These are phyloP conservation scores for Nasturtium officinale DNA, from an alignment of 345 rosid species.

Conservation along the genomic window DNA sequence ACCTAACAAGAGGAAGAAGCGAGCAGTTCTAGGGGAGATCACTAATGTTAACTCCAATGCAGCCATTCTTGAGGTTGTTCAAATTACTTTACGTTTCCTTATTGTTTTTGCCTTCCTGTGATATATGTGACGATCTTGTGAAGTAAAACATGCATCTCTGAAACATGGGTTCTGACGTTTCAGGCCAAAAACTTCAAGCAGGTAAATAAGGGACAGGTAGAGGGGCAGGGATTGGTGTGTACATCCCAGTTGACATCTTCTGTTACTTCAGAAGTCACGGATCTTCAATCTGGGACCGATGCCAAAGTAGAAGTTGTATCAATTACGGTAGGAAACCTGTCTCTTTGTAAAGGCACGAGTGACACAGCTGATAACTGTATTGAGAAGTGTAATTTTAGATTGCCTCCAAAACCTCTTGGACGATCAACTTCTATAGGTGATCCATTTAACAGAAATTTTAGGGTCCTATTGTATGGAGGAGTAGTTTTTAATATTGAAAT, in stretches of 20 bases:
- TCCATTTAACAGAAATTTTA: neutral
- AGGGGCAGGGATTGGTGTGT: constrained; percentile 28
- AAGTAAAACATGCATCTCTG: constrained; percentile 27
- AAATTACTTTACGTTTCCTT: neutral
- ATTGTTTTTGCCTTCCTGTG: neutral
- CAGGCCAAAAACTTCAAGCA: constrained; percentile 64
- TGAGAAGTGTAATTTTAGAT: constrained; percentile 24
- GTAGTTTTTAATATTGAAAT: neutral
- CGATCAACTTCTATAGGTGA: constrained; percentile 42
- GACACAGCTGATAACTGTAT: constrained; percentile 27
- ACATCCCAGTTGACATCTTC: constrained; percentile 50
- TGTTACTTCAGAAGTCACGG: constrained; percentile 37
- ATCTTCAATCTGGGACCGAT: constrained; percentile 31
- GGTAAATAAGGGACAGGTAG: constrained; percentile 41
- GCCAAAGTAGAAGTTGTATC: constrained; percentile 26
- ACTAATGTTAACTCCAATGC: constrained; percentile 62
- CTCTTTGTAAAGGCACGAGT: constrained; percentile 15
- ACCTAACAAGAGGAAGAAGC: constrained; percentile 51
- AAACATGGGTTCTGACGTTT: constrained; percentile 20
- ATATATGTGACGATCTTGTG: constrained; percentile 20
- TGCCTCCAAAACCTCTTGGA: constrained; percentile 42
- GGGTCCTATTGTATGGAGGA: neutral
- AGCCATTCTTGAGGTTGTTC: constrained; percentile 56
- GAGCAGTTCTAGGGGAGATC: constrained; percentile 72
- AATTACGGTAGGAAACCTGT: constrained; percentile 16